Percentiles rank a stretch among this genome's conserved stretches.
Evolutionary conservation across 441 rosid species (phyloP).

Genomic region (Euphorbia corollata): DNA sequence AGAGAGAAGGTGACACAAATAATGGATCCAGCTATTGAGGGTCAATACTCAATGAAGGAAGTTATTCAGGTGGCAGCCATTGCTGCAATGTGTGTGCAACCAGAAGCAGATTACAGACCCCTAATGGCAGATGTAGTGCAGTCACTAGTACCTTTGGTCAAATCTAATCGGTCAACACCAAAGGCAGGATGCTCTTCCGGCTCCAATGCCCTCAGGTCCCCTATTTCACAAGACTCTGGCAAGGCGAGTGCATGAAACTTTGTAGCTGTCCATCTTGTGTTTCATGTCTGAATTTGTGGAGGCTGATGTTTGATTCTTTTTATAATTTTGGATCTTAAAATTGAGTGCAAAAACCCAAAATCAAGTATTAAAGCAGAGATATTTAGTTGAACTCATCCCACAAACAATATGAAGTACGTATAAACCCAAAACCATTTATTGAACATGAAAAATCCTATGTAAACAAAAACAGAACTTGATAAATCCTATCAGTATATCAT

Average conservation of each 20-base stretch:
- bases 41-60: conserved; percentile 80
- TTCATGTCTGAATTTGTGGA: too few relatives aligned
- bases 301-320: background rate
- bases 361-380: too few relatives aligned
- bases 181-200: conserved; percentile 30
- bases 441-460: too few relatives aligned
- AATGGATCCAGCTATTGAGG: conserved; percentile 79
- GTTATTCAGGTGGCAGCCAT: conserved; percentile 94
- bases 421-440: too few relatives aligned
- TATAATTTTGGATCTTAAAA: background rate
- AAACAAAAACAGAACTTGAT: too few relatives aligned
- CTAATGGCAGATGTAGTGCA: conserved; percentile 93
- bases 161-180: conserved; percentile 44
- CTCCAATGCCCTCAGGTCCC: conserved; percentile 41
- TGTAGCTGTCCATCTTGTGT: too few relatives aligned
- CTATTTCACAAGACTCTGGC: conserved; percentile 27
- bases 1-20: conserved; percentile 72
- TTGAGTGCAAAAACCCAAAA: too few relatives aligned
- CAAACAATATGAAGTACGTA: too few relatives aligned
- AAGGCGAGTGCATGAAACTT: conserved; percentile 30
- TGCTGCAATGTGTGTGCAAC: conserved; percentile 94
- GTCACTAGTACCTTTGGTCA: conserved; percentile 74
- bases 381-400: too few relatives aligned
- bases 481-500: too few relatives aligned
- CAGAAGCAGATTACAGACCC: conserved; percentile 85